phyloP scores from a whole-genome alignment of 192 early-diverging fungal genomes.

The Umbelopsis isabellina region DNA sequence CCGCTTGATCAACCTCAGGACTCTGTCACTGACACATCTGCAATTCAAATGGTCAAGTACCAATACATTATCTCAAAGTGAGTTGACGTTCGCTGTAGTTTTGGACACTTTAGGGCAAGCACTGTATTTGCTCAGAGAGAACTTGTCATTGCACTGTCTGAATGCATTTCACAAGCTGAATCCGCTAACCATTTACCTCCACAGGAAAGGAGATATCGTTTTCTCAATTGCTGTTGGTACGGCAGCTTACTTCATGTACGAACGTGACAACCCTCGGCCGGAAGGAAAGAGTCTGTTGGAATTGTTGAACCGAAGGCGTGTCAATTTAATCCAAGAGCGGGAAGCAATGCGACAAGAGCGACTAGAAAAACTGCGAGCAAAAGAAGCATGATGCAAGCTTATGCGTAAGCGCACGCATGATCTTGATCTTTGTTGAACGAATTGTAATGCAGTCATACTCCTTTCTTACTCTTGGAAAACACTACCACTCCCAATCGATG shows the following conservation, averaged over 20 bases:
- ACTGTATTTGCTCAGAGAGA: neutral
- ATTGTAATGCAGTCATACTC: too few relatives aligned
- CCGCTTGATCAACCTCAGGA: too few relatives aligned
- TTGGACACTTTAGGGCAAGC: too few relatives aligned
- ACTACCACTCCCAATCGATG: too few relatives aligned
- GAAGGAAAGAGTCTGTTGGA: slow-evolving; percentile 52
- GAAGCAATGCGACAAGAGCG: slow-evolving; percentile 23
- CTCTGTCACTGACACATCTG: too few relatives aligned
- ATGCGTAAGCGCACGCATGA: too few relatives aligned
- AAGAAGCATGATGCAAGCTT: neutral
- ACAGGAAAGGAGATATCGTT: slow-evolving; percentile 54
- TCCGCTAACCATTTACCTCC: neutral
- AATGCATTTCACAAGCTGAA: neutral
- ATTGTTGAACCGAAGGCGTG: slow-evolving; percentile 43
- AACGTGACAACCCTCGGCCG: slow-evolving; percentile 52
- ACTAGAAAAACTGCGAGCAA: neutral
- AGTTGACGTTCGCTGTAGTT: neutral
- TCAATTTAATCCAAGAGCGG: slow-evolving; percentile 39
- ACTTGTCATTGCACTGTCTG: neutral
- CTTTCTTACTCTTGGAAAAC: too few relatives aligned
- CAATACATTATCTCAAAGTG: slow-evolving; percentile 45
- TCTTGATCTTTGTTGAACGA: too few relatives aligned
- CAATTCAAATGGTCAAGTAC: slow-evolving; percentile 28
- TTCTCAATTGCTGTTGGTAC: slow-evolving; percentile 57
- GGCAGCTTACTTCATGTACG: slow-evolving; percentile 58